Evolutionary conservation across 306 rosid species (phyloP).

Genomic region (Acacia melanoxylon): DNA sequence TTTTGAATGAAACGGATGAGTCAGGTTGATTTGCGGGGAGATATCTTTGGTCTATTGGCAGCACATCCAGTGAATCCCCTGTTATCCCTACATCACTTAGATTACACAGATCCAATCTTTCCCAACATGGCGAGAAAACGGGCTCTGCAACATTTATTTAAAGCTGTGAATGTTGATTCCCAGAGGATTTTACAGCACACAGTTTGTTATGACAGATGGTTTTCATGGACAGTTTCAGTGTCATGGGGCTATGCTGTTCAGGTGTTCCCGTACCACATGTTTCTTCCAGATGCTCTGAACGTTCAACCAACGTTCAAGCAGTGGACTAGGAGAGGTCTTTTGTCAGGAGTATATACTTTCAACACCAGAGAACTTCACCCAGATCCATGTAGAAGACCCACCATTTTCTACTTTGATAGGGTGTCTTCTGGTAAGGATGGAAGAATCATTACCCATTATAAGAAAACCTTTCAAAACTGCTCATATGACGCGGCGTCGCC

Average conservation of each 20-base stretch:
- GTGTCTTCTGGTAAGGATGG: slow-evolving; percentile 39
- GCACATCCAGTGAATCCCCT: slow-evolving; percentile 78
- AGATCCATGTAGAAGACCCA: slow-evolving; percentile 62
- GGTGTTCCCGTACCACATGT: slow-evolving; percentile 46
- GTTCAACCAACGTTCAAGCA: slow-evolving; percentile 58
- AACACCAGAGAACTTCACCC: slow-evolving; percentile 39
- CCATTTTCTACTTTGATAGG: slow-evolving; percentile 55
- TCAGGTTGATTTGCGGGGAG: slow-evolving; percentile 70
- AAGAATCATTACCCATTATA: slow-evolving; percentile 48
- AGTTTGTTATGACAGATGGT: slow-evolving; percentile 72
- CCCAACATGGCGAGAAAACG: slow-evolving; percentile 59
- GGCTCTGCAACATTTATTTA: slow-evolving; percentile 59
- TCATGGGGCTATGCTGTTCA: slow-evolving; percentile 95
- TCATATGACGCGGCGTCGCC: slow-evolving; percentile 38
- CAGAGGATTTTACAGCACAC: slow-evolving; percentile 71
- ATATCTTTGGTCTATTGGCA: slow-evolving; percentile 70
- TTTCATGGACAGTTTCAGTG: slow-evolving; percentile 65
- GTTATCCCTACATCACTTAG: slow-evolving; percentile 70
- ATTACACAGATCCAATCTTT: slow-evolving; percentile 55
- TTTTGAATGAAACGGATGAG: slow-evolving; percentile 17
- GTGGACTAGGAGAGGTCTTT: slow-evolving; percentile 40
- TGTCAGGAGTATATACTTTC: slow-evolving; percentile 45
- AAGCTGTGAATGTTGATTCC: slow-evolving; percentile 59
- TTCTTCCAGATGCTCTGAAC: slow-evolving; percentile 49
- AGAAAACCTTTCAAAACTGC: slow-evolving; percentile 51